Evolutionary conservation across 2,329 filamentous ascomycete genomes (phyloP), one percentile per base, ranked within the genome.

Genomic region (Malbranchea cinnamomea): DNA sequence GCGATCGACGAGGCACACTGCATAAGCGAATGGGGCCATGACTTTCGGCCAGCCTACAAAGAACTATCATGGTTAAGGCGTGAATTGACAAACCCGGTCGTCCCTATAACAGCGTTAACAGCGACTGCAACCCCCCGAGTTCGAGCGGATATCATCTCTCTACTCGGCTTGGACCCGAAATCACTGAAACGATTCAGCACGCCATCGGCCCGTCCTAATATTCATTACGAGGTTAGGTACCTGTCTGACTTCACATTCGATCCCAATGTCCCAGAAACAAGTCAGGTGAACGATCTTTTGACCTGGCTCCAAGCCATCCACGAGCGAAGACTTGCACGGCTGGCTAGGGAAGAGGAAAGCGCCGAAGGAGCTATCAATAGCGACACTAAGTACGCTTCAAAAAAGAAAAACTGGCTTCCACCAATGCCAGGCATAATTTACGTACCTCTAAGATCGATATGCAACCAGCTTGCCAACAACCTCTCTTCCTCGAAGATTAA

Each of bases 1-100:
- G 87, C 80, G 27, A 75, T 95, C 34, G 87, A 95, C 47, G 87
- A 95, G 57, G 87, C 87, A 2, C 87, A 95, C 53, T 95, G 87
- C 52, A 92, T 95, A 42, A 92, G 82, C 14, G 85, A 94, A 73
- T 94, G 87, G 87, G 87, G 87, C 2, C 85, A 95, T 51, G 87
- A 95, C 53, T 95, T 95, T 50, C 78, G 87, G n/a, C 80, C 77
- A 20, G 80, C 84, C 34, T 95, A 93, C 56, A 84, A 89, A 48
- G 71, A 78, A 12, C 66, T 95, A 5, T 76, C 71, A 2, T 94
- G 82, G 74, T 89, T 95, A 60, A 52, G 43, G 26, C 77, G 80
- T 42, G 74, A 74, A 18, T 44, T 62, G 9, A 48, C 41, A 4
- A 84, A 89, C 40, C 81, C 84, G 0, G 68, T 79, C 33, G 81